A percentile compares a stretch with the other conserved stretches of the same genome.
These are phyloP conservation scores for Termitomyces heimii DNA, from an alignment of 768 basidiomycete genomes.

Conservation along the genomic window DNA sequence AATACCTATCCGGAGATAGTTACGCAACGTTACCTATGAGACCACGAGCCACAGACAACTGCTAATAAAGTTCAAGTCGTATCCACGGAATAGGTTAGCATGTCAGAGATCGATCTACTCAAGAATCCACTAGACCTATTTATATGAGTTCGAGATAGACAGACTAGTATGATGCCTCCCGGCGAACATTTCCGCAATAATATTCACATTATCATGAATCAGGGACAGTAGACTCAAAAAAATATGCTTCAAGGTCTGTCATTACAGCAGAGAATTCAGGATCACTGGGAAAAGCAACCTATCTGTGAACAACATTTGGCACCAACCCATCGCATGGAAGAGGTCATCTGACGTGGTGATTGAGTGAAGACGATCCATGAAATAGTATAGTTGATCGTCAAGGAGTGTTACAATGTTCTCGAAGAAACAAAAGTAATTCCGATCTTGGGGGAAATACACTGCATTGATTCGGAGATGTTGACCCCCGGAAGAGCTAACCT, in stretches of 20 bases:
- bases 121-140: background rate
- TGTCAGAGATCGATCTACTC: no score
- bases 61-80: background rate
- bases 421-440: background rate
- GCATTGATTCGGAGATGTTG: background rate
- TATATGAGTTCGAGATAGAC: background rate
- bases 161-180: background rate
- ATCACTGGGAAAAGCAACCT: background rate
- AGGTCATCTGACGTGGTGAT: background rate
- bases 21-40: background rate
- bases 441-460: background rate
- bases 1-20: background rate
- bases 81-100: no score
- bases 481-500: background rate
- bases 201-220: background rate
- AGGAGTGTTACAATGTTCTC: conserved; percentile 26
- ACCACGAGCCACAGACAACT: background rate
- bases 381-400: conserved; percentile 17
- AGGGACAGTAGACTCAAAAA: background rate
- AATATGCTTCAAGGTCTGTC: background rate
- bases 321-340: background rate
- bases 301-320: background rate
- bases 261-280: background rate
- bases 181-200: background rate
- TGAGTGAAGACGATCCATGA: background rate